Conservation (phyloP, 225 moss, liverwort and hornwort species). For the Marchantia polymorpha region DNA sequence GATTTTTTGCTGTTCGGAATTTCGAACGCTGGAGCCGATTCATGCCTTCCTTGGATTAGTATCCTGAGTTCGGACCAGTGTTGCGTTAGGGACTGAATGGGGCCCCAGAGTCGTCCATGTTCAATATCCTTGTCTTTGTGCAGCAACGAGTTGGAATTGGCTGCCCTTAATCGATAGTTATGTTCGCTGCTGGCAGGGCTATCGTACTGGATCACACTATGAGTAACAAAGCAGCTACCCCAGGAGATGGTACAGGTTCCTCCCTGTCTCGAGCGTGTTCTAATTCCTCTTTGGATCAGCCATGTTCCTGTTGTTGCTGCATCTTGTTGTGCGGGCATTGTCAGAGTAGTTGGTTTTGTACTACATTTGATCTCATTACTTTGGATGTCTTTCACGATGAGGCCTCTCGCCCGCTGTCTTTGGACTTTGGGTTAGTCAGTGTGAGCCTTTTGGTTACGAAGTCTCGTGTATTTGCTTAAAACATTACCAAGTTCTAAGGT, state of each 20-base stretch:
- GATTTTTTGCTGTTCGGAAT: neutral
- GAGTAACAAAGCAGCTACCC: conserved; percentile 34
- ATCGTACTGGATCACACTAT: conserved; percentile 43
- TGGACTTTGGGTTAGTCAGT: neutral
- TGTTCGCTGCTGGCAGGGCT: conserved; percentile 27
- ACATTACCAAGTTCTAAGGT: neutral
- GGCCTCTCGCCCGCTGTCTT: neutral
- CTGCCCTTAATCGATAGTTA: neutral
- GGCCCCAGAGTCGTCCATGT: no score
- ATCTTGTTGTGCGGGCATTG: neutral
- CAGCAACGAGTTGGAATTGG: no score
- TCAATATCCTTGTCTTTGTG: no score
- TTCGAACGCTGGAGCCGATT: neutral
- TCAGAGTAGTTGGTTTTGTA: neutral
- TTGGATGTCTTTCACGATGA: neutral
- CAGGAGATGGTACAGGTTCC: conserved; percentile 37
- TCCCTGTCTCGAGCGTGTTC: neutral
- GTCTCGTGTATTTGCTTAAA: neutral
- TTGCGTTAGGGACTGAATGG: no score
- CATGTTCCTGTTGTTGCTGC: neutral
- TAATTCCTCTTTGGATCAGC: neutral
- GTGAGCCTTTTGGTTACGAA: neutral
- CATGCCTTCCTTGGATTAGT: neutral
- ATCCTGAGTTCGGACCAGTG: no score
- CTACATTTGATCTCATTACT: neutral